Base-by-base conservation (phyloP, 2,329 filamentous ascomycete species). In the Paecilomyces sp. region DNA sequence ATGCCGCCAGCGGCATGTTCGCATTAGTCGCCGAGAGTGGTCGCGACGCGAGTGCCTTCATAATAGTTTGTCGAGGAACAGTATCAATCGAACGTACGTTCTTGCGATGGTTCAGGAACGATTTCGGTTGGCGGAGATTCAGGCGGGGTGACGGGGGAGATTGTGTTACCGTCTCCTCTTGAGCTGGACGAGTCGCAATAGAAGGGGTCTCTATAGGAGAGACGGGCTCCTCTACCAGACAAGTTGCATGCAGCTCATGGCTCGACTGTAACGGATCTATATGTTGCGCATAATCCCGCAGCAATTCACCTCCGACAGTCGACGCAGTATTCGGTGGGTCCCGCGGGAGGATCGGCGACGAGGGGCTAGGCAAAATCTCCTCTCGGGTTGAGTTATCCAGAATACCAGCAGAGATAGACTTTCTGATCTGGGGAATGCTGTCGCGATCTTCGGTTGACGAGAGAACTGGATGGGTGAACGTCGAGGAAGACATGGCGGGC, bases 61-160 rank as follows among this genome's bases (percentile, higher is more conserved):
- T 85, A 69, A 92, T 86, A 59, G 90, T 93, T 76, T 93, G 90
- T 63, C 86, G 86, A 12, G 90, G 89, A 65, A 92, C 80, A 55
- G 81, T 81, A 67, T 90, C 88, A 70, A 84, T 81, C 11, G 87
- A 88, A 33, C 80, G 78, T 15, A 77, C 74, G 72, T 77, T 80
- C 71, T 80, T 82, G 57, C 75, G 79, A 64, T 81, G 81, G 63
- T 71, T 68, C 60, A 70, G 63, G 59, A 72, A 65, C 60, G 71
- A 66, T 61, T 70, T 71, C 47, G 72, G 70, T 51, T 74, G 63
- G 62, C 63, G 75, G 33, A 78, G 67, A 30, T 70, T 67, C 24
- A 70, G 70, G 52, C 74, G 68, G 11, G 71, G 65, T n/a, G 72
- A 67, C 6, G 69, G 60, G 12, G 69, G 66, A 24, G 70, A 62